Base-by-base conservation (phyloP, 2,329 filamentous ascomycete genomes). In the Aspergillus brasiliensis region DNA sequence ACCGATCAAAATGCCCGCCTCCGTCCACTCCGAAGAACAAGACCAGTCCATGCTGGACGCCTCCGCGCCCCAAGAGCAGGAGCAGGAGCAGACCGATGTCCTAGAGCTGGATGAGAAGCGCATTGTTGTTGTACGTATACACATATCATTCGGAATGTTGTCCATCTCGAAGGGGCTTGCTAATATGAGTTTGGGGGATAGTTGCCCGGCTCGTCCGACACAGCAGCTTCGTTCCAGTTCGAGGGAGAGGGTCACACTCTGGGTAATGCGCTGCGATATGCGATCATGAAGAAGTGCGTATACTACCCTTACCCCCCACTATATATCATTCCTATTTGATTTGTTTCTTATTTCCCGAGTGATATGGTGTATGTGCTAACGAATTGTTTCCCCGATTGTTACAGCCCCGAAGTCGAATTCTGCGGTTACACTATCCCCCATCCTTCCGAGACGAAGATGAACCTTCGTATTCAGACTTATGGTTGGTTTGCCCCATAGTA, bases 351-450 rank as follows among this genome's bases (percentile, higher is more conserved):
- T 8, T 25, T 8, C 7, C 23, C 10, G 3, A n/a, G 3, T 25
- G 11, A n/a, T n/a, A n/a, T n/a, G n/a, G n/a, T n/a, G 17, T 10
- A 15, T 38, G 34, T 57, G 13, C 58, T 68, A 42, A 65, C 58
- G 34, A 2, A 10, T 42, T 56, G 15, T 65, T 34, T 60, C 57
- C 27, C 49, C 8, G 51, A 42, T 10, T 56, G 44, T 10, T 56
- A 56, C 65, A 98, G 94, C 76, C 94, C 95, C 28, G 88, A 95
- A 65, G 95, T 99, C 61, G 95, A 99, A 76, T 97, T 99, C 79
- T 98, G 95, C 78, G 95, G 94, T 62, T 99, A 99, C 78, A 91
- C 94, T 7, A 98, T 99, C 62, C 95, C 95, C 28, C 95, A 99
- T 78, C 95, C 95, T 53, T 96, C 93, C 40, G 95, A 99, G 78